Base-by-base conservation (phyloP, 192 early-diverging fungal genomes). In the Oehlia diaphana region DNA sequence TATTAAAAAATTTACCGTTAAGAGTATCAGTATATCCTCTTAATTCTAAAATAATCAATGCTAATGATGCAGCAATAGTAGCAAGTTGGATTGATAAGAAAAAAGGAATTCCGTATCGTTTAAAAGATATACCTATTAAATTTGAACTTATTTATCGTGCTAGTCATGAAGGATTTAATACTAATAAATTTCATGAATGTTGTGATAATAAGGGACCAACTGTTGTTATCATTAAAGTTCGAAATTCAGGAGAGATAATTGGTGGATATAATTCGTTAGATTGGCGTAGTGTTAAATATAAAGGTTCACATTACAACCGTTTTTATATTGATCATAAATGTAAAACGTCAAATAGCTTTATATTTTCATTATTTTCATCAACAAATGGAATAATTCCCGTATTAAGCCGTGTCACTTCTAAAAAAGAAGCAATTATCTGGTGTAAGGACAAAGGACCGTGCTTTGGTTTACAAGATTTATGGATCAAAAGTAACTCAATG, bases 401-500 rank as follows among this genome's bases (percentile, higher is more conserved):
- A 6, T 66, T 66, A 35, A 66, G 64, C 31, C 35, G 26, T 16
- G 23, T 31, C 13, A 14, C 50, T 53, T 53, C 64, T 2, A 66
- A 66, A 31, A 37, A 72, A 23, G 35, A 44, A 72, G 71, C 71
- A 23, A 72, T 72, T 9, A 42, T 72, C 13, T 72, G 71, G 71
- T 9, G n/a, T 23, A 19, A 39, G 23, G 31, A 14, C 10, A 72
- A 72, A 72, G 71, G 71, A 7, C 71, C 71, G 31, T 72, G 47
- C 19, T 72, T 72, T 5, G 39, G 39, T 49, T 66, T 12, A 14
- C 13, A 31, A 33, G 31, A 66, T 14, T 12, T 26, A 35, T 66
- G 23, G 13, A 16, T 66, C 9, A 3, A 33, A 0, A 23, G 10
- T 31, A 28, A 42, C 4, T 66, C 64, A 31, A 28, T 4, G 14